A percentile compares a stretch with the other conserved stretches of the same genome.
Evolutionary conservation across 2,329 filamentous ascomycete genomes (phyloP).

Genomic region (Hymenoscyphus occultus): DNA sequence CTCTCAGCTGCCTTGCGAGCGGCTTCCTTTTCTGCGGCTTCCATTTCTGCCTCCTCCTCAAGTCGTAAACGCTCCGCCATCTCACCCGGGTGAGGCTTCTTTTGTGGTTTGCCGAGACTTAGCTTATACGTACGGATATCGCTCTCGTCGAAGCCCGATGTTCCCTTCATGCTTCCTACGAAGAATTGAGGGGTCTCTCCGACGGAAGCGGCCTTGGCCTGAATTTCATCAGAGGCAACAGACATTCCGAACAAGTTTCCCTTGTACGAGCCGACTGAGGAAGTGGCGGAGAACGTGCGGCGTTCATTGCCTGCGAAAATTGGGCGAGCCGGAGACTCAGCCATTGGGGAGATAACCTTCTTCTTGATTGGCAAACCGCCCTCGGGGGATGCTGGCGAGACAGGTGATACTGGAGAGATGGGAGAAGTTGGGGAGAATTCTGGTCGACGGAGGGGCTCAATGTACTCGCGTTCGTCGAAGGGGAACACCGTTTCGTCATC

Average conservation of each 20-base stretch:
- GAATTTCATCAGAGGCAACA: constrained; percentile 49
- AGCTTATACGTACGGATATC: constrained; percentile 28
- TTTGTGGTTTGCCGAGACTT: constrained; percentile 19
- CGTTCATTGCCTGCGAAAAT: constrained; percentile 17
- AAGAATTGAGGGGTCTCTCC: constrained; percentile 51
- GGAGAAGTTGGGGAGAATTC: too few relatives aligned
- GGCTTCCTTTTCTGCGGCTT: too few relatives aligned
- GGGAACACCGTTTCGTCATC: constrained; percentile 6
- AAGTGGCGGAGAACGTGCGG: neutral
- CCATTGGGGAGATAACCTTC: constrained; percentile 13
- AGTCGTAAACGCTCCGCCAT: too few relatives aligned
- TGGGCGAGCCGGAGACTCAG: constrained; percentile 23
- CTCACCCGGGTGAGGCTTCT: too few relatives aligned
- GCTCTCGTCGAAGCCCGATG: constrained; percentile 32
- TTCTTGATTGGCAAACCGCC: neutral
- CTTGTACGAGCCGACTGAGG: constrained; percentile 49
- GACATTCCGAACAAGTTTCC: constrained; percentile 51
- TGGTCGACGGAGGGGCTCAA: neutral
- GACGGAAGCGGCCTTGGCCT: constrained; percentile 47
- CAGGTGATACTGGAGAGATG: neutral
- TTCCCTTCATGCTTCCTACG: constrained; percentile 47
- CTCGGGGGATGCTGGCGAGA: constrained; percentile 12
- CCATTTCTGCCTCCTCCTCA: too few relatives aligned
- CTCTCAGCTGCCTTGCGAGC: too few relatives aligned
- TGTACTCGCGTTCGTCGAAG: neutral